Base-by-base conservation (phyloP, 352 stramenopile species). In the Stephanocyclus meneghinianus region DNA sequence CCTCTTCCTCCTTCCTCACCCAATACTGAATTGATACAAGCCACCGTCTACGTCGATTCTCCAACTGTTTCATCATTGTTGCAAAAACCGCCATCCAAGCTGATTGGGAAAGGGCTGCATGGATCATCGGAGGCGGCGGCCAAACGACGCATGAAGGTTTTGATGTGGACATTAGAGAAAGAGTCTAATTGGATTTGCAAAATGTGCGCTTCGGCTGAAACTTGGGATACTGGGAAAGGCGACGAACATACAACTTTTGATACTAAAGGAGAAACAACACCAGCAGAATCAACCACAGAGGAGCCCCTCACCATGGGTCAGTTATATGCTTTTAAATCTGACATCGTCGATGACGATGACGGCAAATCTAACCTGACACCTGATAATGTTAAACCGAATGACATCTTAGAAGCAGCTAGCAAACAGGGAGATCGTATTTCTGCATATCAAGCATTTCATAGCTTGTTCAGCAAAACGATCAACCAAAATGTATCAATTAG, bases 111-210 rank as follows among this genome's bases (percentile, higher is more conserved):
- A 63, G 81, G 73, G 68, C 69, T 91, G 30, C 84, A 90, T 70
- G 83, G 77, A 32, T 84, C 74, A 55, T 89, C 89, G 1, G 90
- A 91, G 71, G 61, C 81, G 71, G 83, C 78, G 13, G 87, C 89
- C 3, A 91, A 91, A 44, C 71, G 83, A 68, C 71, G 89, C 29
- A 66, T 91, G 35, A 81, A 81, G 61, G 84, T 87, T 29, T 62
- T 93, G 62, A 82, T 82, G 68, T 81, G 74, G 48, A 85, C 66
- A 40, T 62, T 92, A 21, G 72, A 90, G 67, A 53, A 53, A 59
- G 65, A 78, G 48, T 64, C 67, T 51, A 13, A 26, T 32, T 78
- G 55, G 71, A 78, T 79, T 65, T 68, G 21, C 62, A 48, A 13
- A 45, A 13, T 67, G 11, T 26, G 18, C 55, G n/a, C 35, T 40